Percentiles rank a stretch among this genome's conserved stretches.
phyloP scores from a whole-genome alignment of 805 yeast species.

The Cephaloascus albidus region DNA sequence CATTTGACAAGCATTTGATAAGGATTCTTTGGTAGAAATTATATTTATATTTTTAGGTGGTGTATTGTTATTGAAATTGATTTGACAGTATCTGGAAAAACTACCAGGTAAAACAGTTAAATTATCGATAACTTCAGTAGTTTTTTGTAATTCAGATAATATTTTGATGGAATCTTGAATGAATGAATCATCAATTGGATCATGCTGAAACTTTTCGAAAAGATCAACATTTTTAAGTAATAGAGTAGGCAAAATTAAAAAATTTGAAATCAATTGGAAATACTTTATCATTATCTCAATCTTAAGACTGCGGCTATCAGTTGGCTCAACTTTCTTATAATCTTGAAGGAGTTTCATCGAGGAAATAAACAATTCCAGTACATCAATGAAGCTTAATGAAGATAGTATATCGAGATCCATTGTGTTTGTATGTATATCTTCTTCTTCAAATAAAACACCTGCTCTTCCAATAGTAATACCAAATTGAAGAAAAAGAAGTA shows the following conservation, averaged over 20 bases:
- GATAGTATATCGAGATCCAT: slow-evolving; percentile 37
- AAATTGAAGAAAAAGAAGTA: slow-evolving; percentile 44
- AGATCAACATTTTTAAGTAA: neutral
- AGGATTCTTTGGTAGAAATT: slow-evolving; percentile 14
- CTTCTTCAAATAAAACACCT: slow-evolving; percentile 66
- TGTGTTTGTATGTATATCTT: slow-evolving; percentile 58
- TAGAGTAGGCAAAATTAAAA: neutral
- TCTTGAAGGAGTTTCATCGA: slow-evolving; percentile 21
- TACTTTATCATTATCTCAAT: neutral
- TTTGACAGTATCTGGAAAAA: slow-evolving; percentile 39
- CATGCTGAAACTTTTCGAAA: neutral
- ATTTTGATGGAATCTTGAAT: slow-evolving; percentile 3
- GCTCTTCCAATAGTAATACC: slow-evolving; percentile 35
- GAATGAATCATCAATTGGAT: neutral
- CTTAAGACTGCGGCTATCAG: slow-evolving; percentile 3
- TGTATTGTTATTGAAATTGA: slow-evolving; percentile 34
- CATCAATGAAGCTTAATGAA: slow-evolving; percentile 12
- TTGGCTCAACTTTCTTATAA: slow-evolving; percentile 7
- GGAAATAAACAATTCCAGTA: slow-evolving; percentile 18
- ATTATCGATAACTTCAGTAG: slow-evolving; percentile 7
- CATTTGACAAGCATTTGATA: slow-evolving; percentile 12
- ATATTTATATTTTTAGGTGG: slow-evolving; percentile 24
- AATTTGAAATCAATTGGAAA: neutral
- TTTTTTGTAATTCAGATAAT: slow-evolving; percentile 3
- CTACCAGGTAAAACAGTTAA: slow-evolving; percentile 14